A percentile compares a stretch with the other conserved stretches of the same genome.
These are phyloP conservation scores for Penicillium sp. DNA, from an alignment of 2,329 filamentous ascomycete genomes.

Conservation along the genomic window DNA sequence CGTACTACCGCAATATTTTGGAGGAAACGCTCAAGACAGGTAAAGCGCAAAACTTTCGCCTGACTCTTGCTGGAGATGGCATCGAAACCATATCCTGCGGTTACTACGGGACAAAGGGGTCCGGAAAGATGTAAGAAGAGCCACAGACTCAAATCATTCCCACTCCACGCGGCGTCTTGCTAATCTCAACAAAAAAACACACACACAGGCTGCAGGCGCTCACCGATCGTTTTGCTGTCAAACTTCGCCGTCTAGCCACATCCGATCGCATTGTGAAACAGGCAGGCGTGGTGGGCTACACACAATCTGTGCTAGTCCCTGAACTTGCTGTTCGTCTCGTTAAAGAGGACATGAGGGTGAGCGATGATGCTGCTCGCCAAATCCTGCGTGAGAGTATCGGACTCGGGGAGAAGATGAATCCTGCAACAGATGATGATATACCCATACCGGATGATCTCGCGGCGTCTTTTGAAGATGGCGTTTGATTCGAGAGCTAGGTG, in stretches of 20 bases:
- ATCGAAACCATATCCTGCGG: conserved; percentile 61
- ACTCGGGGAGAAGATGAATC: conserved; percentile 63
- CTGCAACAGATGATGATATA: conserved; percentile 55
- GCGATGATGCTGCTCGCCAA: conserved; percentile 42
- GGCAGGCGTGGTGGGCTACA: conserved; percentile 61
- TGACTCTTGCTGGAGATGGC: conserved; percentile 41
- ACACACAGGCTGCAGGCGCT: conserved; percentile 49
- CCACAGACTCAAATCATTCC: too few relatives aligned
- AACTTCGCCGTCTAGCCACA: conserved; percentile 57
- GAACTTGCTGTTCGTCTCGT: conserved; percentile 56
- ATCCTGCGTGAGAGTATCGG: conserved; percentile 62
- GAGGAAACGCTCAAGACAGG: conserved; percentile 52
- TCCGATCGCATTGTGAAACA: conserved; percentile 61
- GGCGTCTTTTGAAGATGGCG: background rate
- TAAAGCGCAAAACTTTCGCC: conserved; percentile 54
- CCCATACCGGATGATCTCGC: conserved; percentile 14
- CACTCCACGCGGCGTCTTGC: too few relatives aligned
- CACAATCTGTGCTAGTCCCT: conserved; percentile 70
- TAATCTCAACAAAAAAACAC: background rate
- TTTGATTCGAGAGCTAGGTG: background rate
- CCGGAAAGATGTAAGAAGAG: conserved; percentile 57
- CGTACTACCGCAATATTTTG: conserved; percentile 57
- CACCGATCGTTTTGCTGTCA: conserved; percentile 53
- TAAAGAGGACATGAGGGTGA: conserved; percentile 53
- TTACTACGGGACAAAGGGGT: conserved; percentile 75